Evolutionary conservation across 2,329 filamentous ascomycete species (phyloP).

Genomic region (Verticillium klebahnii): DNA sequence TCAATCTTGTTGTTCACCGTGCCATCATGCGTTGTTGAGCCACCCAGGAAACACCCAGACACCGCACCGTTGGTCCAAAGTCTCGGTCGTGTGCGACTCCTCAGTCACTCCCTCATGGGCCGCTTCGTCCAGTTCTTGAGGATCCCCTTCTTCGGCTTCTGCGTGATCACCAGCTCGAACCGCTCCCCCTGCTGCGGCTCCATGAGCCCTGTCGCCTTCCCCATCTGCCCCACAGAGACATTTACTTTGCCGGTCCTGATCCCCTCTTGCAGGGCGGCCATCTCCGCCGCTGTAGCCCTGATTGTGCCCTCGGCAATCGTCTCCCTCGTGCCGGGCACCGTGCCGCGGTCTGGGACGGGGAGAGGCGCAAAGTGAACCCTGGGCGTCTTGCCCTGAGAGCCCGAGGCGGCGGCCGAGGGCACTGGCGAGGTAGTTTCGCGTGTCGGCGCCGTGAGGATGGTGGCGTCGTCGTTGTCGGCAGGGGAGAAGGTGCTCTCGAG

Average conservation of each 20-base stretch:
- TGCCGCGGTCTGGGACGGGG: neutral
- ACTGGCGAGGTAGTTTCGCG: neutral
- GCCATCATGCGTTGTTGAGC: neutral
- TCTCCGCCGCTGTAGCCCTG: neutral
- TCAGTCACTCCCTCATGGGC: neutral
- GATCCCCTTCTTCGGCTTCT: neutral
- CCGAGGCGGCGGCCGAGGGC: too few relatives aligned
- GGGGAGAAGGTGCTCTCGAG: neutral
- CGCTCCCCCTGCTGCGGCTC: neutral
- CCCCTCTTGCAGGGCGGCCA: neutral
- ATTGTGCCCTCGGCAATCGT: neutral
- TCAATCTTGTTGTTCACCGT: neutral
- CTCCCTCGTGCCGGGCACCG: neutral
- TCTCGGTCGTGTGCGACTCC: neutral
- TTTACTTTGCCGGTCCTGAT: neutral
- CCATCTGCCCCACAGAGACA: neutral
- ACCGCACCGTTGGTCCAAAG: neutral
- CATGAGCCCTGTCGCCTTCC: neutral
- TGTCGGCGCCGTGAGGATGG: neutral
- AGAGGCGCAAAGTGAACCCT: neutral
- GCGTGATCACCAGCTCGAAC: neutral
- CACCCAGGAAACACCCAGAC: too few relatives aligned
- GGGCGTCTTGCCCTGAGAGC: neutral
- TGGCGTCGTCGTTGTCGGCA: neutral
- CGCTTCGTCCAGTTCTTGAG: neutral